Evolutionary conservation across 164 flowering plant species (phyloP), one percentile per base, ranked within the genome.

Genomic region (Magnolia sinica): DNA sequence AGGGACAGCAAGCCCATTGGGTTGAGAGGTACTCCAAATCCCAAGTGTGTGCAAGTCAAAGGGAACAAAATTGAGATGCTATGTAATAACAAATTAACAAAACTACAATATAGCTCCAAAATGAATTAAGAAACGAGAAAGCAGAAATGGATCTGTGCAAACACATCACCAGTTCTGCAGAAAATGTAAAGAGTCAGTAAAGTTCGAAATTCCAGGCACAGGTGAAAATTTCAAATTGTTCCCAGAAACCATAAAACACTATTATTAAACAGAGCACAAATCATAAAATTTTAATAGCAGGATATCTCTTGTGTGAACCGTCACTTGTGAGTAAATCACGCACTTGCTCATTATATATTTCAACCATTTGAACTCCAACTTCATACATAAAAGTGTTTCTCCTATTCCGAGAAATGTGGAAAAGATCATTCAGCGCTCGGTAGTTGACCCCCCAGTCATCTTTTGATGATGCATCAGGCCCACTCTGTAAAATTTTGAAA

Each of bases 341-440:
- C 59, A 95, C 97, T 93, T 95, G 97, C 79, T 95, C 98, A 76
- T 95, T 95, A 81, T 95, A 95, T 71, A 95, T 92, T 82, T 95
- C 98, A 68, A 95, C 89, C 97, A 95, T 95, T 81, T 95, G 98
- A 76, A 92, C 98, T 50, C 91, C 87, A 76, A 93, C 83, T 20
- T 89, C 93, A 82, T 95, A 95, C 52, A 19, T 55, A 72, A 91
- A 75, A 18, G 87, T 82, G 67, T 82, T 86, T 77, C 83, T 90
- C 80, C 98, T 88, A 63, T 83, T 87, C 68, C 87, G 83, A 63
- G 97, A 86, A 75, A 95, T 88, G 64, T 76, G 83, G 79, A 95
- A 95, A 37, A 95, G 88, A 78, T 95, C 98, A 83, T 86, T 83
- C 76, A 95, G 77, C 67, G 98, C 93, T 79, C 97, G 88, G 81